A percentile compares a stretch with the other conserved stretches of the same genome.
Evolutionary conservation across 1,284 basidiomycete genomes (phyloP).

Genomic region (Cutaneotrichosporon cutaneum): DNA sequence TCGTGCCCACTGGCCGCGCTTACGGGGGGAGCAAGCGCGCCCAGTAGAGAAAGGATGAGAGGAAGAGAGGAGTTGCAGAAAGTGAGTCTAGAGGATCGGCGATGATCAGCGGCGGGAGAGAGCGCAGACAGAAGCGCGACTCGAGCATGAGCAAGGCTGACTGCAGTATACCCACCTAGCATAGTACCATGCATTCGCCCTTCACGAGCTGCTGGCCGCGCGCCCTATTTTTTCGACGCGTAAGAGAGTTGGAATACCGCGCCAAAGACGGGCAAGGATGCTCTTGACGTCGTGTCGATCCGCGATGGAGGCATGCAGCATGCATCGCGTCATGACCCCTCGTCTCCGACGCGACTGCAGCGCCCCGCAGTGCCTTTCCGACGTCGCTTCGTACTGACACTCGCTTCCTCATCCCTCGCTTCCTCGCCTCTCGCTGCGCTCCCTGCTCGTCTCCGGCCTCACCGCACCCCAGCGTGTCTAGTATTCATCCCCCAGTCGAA

Average conservation of each 20-base stretch:
- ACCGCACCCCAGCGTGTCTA: slow-evolving; percentile 6
- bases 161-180: slow-evolving; percentile 7
- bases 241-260: background rate
- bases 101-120: no score
- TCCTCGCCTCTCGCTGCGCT: background rate
- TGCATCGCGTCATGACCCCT: background rate
- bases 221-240: no score
- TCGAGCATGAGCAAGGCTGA: slow-evolving; percentile 2
- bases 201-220: background rate
- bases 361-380: background rate
- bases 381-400: background rate
- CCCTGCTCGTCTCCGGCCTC: background rate
- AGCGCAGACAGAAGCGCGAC: no score
- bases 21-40: background rate
- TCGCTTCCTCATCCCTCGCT: background rate
- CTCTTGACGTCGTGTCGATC: background rate
- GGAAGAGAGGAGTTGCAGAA: background rate
- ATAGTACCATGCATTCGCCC: slow-evolving; percentile 11
- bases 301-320: background rate
- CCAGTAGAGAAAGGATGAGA: background rate
- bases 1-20: slow-evolving; percentile 24
- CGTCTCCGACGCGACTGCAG: background rate
- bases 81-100: background rate
- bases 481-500: slow-evolving; percentile 23
- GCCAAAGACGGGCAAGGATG: background rate